Base-by-base conservation (phyloP, 352 stramenopile genomes). In the Phytopythium chamaehyphon region DNA sequence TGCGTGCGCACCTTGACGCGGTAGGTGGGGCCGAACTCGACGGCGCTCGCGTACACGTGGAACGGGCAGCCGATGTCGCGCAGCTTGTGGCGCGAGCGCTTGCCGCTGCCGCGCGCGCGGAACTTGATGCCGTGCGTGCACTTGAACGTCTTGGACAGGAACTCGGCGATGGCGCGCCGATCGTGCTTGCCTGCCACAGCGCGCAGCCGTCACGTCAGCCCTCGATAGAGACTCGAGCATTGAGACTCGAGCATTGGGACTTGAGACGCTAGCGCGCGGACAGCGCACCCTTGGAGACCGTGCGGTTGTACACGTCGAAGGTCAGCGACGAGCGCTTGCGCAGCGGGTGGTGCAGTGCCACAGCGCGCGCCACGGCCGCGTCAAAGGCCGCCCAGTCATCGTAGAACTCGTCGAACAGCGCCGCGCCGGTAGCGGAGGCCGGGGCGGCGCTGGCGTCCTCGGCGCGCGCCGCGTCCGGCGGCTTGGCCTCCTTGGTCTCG, bases 91-190 rank as follows among this genome's bases (percentile, higher is more conserved):
- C 81, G 73, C 55, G 81, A 47, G 0, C 81, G 71, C 50, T 87
- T 88, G 39, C 81, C 81, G 16, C 69, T 88, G 26, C 81, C 75
- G 24, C 81, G 73, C 28, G 77, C 73, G 12, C 81, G 81, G 50
- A 91, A 91, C 64, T 89, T 89, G 56, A 91, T 91, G 44, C 81
- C 81, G 50, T 91, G 81, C 36, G 81, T 89, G 56, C 81, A 91
- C 55, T 91, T 91, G 60, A 86, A 91, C 9, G 81, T 91, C 64
- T 91, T 91, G 55, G 73, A 87, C 28, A 89, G 47, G 52, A 80
- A 91, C 40, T 91, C 81, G 19, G 81, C 77, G 40, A 91, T 85
- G 43, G 49, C 69, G 44, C 81, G 85, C 38, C 81, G 76, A 59
- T 91, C 77, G 47, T 91, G 81, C 15, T 74, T 73, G 31, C 81